Evolutionary conservation across 2,329 filamentous ascomycete genomes (phyloP).

Genomic region (Metarhizium sp.): DNA sequence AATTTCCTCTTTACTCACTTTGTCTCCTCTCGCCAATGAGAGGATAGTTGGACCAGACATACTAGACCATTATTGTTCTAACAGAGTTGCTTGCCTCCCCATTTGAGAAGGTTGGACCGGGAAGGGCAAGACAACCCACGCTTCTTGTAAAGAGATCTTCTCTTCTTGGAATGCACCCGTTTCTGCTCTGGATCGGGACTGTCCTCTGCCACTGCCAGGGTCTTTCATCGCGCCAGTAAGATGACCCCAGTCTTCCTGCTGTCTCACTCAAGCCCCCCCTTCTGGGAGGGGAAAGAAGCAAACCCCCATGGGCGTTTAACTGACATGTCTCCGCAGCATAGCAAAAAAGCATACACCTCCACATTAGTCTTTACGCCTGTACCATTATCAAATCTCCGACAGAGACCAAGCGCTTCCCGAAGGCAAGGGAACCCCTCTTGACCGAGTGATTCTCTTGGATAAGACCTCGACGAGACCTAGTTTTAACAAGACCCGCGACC

Average conservation of each 20-base stretch:
- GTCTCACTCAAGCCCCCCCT: constrained; percentile 27
- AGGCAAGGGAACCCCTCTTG: constrained; percentile 20
- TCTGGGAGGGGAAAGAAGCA: constrained; percentile 21
- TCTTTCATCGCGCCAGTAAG: constrained; percentile 24
- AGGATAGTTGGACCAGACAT: constrained; percentile 11
- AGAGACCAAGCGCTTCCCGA: constrained; percentile 16
- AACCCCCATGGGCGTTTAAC: constrained; percentile 17
- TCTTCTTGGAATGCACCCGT: constrained; percentile 29
- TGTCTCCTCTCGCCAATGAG: constrained; percentile 10
- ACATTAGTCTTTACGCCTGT: constrained; percentile 20
- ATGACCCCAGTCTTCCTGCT: constrained; percentile 18
- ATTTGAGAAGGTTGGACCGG: constrained; percentile 11
- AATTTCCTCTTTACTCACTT: constrained; percentile 12
- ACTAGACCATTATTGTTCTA: constrained; percentile 11
- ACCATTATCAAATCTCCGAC: constrained; percentile 30
- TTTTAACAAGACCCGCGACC: constrained; percentile 22
- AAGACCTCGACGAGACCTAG: constrained; percentile 29
- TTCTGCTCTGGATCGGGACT: constrained; percentile 26
- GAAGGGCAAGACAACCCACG: constrained; percentile 15
- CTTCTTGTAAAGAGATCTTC: constrained; percentile 13
- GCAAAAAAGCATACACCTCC: constrained; percentile 19
- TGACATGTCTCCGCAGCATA: constrained; percentile 20
- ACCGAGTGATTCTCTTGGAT: constrained; percentile 20
- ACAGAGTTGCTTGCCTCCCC: constrained; percentile 14
- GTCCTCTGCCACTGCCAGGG: constrained; percentile 22